Evolutionary conservation across 2,329 filamentous ascomycete species (phyloP).

Genomic region (Pseudogymnoascus sp.): DNA sequence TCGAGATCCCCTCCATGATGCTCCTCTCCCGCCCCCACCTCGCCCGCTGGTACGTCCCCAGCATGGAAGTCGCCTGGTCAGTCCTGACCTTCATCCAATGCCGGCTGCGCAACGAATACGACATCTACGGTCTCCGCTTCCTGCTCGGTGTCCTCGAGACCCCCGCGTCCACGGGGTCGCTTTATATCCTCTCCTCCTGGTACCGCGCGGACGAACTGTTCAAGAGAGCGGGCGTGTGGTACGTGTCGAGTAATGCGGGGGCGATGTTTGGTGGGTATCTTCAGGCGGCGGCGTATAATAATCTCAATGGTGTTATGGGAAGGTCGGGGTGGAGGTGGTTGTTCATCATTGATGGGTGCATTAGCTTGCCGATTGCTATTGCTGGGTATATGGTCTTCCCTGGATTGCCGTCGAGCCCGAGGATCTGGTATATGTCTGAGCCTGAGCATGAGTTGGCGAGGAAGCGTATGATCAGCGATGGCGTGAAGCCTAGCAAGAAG

Average conservation of each 20-base stretch:
- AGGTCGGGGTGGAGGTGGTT: conserved; percentile 26
- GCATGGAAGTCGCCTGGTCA: conserved; percentile 8
- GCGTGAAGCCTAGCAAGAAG: conserved; percentile 14
- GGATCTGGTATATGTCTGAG: conserved; percentile 20
- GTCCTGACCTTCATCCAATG: conserved; percentile 1
- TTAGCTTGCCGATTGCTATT: conserved; percentile 26
- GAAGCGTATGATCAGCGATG: conserved; percentile 19
- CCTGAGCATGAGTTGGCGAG: conserved; percentile 20
- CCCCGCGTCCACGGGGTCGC: background rate
- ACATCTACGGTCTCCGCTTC: conserved; percentile 11
- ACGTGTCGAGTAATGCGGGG: background rate
- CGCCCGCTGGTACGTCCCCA: conserved; percentile 10
- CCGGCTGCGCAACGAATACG: background rate
- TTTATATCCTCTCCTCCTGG: conserved; percentile 14
- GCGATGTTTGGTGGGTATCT: conserved; percentile 13
- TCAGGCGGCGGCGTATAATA: conserved; percentile 24
- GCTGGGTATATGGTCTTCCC: conserved; percentile 21
- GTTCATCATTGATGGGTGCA: conserved; percentile 25
- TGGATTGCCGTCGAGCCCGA: conserved; percentile 20
- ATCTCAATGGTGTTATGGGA: conserved; percentile 21
- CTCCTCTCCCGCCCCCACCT: background rate
- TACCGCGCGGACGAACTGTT: background rate
- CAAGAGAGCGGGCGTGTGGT: conserved; percentile 4
- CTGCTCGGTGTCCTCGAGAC: conserved; percentile 9
- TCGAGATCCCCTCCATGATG: conserved; percentile 8